Base-by-base conservation (phyloP, 306 rosid species). In the Cucurbita moschata region DNA sequence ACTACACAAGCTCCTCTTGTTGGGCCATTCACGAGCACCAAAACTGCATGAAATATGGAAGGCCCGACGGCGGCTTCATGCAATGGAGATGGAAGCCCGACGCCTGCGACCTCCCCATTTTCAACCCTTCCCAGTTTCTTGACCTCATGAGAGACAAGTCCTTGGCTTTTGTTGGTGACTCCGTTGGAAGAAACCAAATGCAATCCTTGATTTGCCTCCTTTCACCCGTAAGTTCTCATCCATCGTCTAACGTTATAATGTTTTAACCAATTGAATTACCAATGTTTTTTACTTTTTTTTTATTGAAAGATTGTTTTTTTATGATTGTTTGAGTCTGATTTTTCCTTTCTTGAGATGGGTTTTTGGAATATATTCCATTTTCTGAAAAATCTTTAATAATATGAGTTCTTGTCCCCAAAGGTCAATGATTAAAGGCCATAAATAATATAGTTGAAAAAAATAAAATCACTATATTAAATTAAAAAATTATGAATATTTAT, bases 21-120 rank as follows among this genome's bases (percentile, higher is more conserved):
- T 88, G 92, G 93, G 96, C 96, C n/a, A 86, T 93, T 55, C 96
- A 88, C 72, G 93, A 93, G 66, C 92, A 90, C 43, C 98, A 93
- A 19, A 93, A 93, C 21, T 93, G 98, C 78, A 86, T 88, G 82
- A 90, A 90, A 49, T 88, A 90, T 76, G 98, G 97, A 0, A 84
- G 97, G 23, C 96, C 92, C 0, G 96, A 93, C 53, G 49, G 87
- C 0, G 97, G 91, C 23, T 93, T 67, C 80, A 81, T 87, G 90
- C 91, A 90, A 10, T 93, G 97, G 98, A 83, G 79, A 54, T 93
- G 98, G 98, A 87, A 85, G 72, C 98, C 98, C 21, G 83, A 83
- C 77, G 96, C 75, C 0, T 93, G 98, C 75, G 90, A 93, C 0
- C 76, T 93, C 0, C 97, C 96, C 0, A 53, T 88, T 3, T 90